Conservation (phyloP, 805 yeast genomes). For the Yamadazyma tumulicola region DNA sequence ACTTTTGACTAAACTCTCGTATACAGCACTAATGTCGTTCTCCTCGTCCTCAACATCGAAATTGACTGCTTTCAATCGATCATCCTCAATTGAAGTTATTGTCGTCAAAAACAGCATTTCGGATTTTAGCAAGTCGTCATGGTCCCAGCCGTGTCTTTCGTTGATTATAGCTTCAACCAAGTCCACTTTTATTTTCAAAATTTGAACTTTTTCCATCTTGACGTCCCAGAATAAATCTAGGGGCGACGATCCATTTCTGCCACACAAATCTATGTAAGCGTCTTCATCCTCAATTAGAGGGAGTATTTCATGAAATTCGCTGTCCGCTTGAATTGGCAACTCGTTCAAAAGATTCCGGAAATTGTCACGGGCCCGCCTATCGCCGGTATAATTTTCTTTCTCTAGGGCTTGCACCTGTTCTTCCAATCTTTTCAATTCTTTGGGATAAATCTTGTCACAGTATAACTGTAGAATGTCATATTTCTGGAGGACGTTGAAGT, state of each 20-base stretch:
- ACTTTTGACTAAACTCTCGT: constrained; percentile 25
- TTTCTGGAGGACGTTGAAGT: constrained; percentile 48
- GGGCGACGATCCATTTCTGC: constrained; percentile 75
- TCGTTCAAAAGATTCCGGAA: constrained; percentile 48
- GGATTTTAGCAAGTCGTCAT: constrained; percentile 14
- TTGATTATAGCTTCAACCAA: constrained; percentile 49
- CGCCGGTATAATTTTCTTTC: constrained; percentile 47
- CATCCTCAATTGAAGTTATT: constrained; percentile 23
- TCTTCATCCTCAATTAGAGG: constrained; percentile 50
- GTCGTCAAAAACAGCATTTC: not conserved
- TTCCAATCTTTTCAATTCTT: constrained; percentile 17
- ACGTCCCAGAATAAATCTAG: constrained; percentile 73
- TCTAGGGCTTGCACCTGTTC: constrained; percentile 21
- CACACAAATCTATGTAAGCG: constrained; percentile 59
- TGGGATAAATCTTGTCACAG: constrained; percentile 34
- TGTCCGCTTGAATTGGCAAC: constrained; percentile 44
- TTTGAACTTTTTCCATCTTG: constrained; percentile 57
- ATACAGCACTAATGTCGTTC: constrained; percentile 25
- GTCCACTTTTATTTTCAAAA: constrained; percentile 56
- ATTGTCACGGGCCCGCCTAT: constrained; percentile 62
- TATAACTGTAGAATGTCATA: constrained; percentile 59
- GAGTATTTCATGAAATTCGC: constrained; percentile 58
- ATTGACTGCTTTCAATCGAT: constrained; percentile 23
- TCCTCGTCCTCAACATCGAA: constrained; percentile 15
- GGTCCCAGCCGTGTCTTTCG: constrained; percentile 12